Conservation (phyloP, 2,329 filamentous ascomycete species). For the Xylariaceae sp. region DNA sequence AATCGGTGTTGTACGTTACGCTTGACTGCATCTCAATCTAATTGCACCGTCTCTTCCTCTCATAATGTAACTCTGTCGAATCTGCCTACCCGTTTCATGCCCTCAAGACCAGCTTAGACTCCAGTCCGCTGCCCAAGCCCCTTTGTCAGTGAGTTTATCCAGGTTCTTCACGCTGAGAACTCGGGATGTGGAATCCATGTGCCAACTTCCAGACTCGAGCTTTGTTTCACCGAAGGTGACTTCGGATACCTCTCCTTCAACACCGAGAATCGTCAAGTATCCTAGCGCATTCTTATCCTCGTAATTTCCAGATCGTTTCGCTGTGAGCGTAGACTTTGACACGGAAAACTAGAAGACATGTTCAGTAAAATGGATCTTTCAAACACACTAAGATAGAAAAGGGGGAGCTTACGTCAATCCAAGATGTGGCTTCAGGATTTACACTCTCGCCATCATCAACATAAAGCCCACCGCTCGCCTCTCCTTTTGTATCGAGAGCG, state of each 20-base stretch:
- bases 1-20: no score
- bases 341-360: conserved; percentile 37
- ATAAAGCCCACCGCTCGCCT: conserved; percentile 59
- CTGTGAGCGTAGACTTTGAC: conserved; percentile 41
- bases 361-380: neutral
- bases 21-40: neutral
- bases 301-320: conserved; percentile 46
- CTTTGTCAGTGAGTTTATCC: conserved; percentile 41
- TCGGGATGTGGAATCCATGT: conserved; percentile 43
- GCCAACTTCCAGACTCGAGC: conserved; percentile 40
- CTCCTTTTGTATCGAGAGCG: conserved; percentile 50
- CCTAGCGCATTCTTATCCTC: conserved; percentile 52
- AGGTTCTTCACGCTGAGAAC: conserved; percentile 49
- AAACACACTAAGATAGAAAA: neutral
- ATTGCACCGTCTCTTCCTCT: no score
- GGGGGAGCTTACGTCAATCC: conserved; percentile 41
- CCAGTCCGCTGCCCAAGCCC: conserved; percentile 57
- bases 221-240: conserved; percentile 49
- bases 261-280: conserved; percentile 59
- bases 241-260: conserved; percentile 35
- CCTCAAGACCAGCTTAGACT: conserved; percentile 46
- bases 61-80: no score
- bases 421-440: conserved; percentile 48
- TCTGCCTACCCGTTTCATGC: neutral
- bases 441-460: conserved; percentile 71